phyloP scores from a whole-genome alignment of 805 yeast genomes.

The Saturnispora quitensis region DNA sequence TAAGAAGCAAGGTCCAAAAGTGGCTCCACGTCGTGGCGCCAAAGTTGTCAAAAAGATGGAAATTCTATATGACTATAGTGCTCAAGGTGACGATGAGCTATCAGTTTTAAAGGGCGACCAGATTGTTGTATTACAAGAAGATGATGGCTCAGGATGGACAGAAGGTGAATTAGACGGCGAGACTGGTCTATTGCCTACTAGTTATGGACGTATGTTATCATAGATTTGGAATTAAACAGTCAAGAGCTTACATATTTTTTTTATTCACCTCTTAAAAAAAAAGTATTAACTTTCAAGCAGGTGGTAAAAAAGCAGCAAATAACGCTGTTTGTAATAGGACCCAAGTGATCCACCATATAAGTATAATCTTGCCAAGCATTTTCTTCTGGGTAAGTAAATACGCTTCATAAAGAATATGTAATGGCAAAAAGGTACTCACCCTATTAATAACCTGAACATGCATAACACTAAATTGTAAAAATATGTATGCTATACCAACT shows the following conservation, averaged over 20 bases:
- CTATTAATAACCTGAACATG: constrained; percentile 84
- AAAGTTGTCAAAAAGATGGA: constrained; percentile 53
- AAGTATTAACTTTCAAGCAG: constrained; percentile 43
- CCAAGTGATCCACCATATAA: constrained; percentile 52
- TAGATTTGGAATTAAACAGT: not conserved
- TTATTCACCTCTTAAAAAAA: not conserved
- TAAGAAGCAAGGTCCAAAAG: constrained; percentile 61
- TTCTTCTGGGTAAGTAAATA: constrained; percentile 4
- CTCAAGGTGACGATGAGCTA: constrained; percentile 76
- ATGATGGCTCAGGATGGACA: constrained; percentile 90
- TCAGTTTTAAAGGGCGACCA: constrained; percentile 64
- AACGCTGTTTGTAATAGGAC: constrained; percentile 54
- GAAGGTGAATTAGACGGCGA: constrained; percentile 69
- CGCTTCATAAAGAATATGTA: constrained; percentile 64
- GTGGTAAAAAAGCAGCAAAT: constrained; percentile 76
- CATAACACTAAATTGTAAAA: constrained; percentile 52
- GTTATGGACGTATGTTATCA: constrained; percentile 41
- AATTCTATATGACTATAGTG: constrained; percentile 67
- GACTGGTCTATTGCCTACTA: constrained; percentile 69
- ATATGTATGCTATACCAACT: constrained; percentile 35
- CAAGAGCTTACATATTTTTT: not conserved
- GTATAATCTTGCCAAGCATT: constrained; percentile 10
- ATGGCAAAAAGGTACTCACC: constrained; percentile 67
- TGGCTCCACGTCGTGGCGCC: constrained; percentile 62
- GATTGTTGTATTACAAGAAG: constrained; percentile 57